A percentile compares a stretch with the other conserved stretches of the same genome.
phyloP scores from a whole-genome alignment of 306 rosid species.

The Alnus rubra region DNA sequence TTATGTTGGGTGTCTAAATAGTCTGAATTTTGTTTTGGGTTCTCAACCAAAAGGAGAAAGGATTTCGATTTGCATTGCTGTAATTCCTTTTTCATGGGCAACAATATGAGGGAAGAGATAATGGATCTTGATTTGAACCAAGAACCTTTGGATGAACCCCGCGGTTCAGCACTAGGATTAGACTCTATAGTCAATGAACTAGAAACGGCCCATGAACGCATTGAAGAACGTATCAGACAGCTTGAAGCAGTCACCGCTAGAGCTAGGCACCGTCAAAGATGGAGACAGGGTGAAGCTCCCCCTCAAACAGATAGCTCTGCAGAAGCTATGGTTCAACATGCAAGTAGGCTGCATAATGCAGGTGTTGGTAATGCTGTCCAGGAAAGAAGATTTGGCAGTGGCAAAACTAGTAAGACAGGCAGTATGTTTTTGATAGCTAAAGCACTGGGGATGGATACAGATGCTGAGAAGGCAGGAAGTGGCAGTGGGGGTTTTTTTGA shows the following conservation, averaged over 20 bases:
- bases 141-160: conserved; percentile 42
- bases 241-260: conserved; percentile 56
- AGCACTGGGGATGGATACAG: conserved; percentile 51
- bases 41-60: neutral
- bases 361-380: conserved; percentile 20
- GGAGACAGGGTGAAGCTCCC: conserved; percentile 29
- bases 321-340: conserved; percentile 20
- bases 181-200: conserved; percentile 56
- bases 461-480: conserved; percentile 21
- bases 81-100: conserved; percentile 28
- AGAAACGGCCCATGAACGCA: conserved; percentile 53
- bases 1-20: conserved; percentile 11
- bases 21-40: conserved; percentile 2
- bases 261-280: conserved; percentile 50
- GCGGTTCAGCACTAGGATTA: conserved; percentile 38
- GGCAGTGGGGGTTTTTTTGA: conserved; percentile 47
- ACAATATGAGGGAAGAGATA: conserved; percentile 32
- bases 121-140: conserved; percentile 62
- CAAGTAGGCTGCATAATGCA: conserved; percentile 8
- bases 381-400: conserved; percentile 12
- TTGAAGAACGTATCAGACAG: conserved; percentile 59
- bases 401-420: conserved; percentile 29
- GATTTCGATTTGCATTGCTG: conserved; percentile 26
- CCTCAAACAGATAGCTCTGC: conserved; percentile 32
- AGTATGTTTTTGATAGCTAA: conserved; percentile 45